Conservation (phyloP, 108 stramenopile genomes). For the Nannochloropsis gaditana region DNA sequence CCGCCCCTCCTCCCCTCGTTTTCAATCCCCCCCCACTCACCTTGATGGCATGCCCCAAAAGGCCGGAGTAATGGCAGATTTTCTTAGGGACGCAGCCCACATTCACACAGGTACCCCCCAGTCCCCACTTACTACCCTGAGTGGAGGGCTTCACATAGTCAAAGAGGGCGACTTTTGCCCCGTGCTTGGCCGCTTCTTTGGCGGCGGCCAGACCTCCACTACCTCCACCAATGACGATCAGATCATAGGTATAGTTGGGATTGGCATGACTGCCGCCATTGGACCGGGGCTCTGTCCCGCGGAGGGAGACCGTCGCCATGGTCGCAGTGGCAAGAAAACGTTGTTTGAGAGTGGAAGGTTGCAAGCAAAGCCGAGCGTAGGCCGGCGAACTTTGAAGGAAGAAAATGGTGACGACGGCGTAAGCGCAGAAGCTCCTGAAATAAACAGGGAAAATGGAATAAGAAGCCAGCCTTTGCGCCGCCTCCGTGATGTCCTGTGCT, state of each 20-base stretch:
- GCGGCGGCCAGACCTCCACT: constrained; percentile 71
- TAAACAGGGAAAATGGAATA: too few species aligned
- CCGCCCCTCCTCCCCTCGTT: neutral
- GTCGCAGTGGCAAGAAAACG: neutral
- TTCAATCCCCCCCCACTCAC: neutral
- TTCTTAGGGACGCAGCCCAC: constrained; percentile 99
- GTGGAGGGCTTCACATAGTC: constrained; percentile 96
- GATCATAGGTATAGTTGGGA: constrained; percentile 66
- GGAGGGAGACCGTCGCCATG: constrained; percentile 11
- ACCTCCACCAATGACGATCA: constrained; percentile 94
- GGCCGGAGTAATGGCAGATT: constrained; percentile 73
- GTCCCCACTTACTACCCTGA: constrained; percentile 90
- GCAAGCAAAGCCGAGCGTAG: neutral
- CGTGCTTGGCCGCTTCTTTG: constrained; percentile 84
- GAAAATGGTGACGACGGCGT: constrained; percentile 6
- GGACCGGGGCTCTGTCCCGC: neutral
- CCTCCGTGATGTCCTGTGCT: too few species aligned
- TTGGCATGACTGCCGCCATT: neutral
- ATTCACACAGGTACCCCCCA: constrained; percentile 97
- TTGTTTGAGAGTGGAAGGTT: neutral
- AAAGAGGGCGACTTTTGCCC: constrained; percentile 86
- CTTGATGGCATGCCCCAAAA: constrained; percentile 29
- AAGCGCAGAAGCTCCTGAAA: too few species aligned
- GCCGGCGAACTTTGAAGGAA: neutral
- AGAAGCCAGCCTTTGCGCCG: too few species aligned